Conservation (phyloP, 2,329 filamentous ascomycete species). For the Verticillium isaacii region DNA sequence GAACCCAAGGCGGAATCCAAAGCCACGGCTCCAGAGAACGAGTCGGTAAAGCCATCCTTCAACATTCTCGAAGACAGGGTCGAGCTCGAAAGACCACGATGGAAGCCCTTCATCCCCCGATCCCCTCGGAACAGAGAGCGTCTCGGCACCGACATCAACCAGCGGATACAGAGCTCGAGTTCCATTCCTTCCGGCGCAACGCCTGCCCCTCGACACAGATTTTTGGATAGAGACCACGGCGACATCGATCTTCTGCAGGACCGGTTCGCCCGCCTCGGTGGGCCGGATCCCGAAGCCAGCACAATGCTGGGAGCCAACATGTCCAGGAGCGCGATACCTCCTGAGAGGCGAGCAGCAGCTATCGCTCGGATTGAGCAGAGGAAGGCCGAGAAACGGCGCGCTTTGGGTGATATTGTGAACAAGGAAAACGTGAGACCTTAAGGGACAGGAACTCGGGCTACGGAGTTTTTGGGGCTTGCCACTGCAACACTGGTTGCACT, state of each 20-base stretch:
- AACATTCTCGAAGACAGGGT: conserved; percentile 8
- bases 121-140: conserved; percentile 32
- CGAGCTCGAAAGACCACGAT: conserved; percentile 27
- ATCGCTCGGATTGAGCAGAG: conserved; percentile 50
- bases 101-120: conserved; percentile 37
- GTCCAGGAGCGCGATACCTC: conserved; percentile 39
- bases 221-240: conserved; percentile 22
- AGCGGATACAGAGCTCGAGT: conserved; percentile 22
- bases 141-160: conserved; percentile 26
- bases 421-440: conserved; percentile 45
- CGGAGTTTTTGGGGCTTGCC: conserved; percentile 3
- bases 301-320: conserved; percentile 28
- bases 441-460: not conserved
- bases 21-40: not conserved
- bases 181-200: conserved; percentile 16
- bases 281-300: conserved; percentile 25
- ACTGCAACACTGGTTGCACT: conserved; percentile 1
- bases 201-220: conserved; percentile 17
- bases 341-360: conserved; percentile 48
- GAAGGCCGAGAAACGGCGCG: conserved; percentile 43
- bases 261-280: conserved; percentile 40
- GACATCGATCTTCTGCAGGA: conserved; percentile 41
- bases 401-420: conserved; percentile 27
- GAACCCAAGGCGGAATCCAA: not conserved
- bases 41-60: conserved; percentile 3